A percentile compares a stretch with the other conserved stretches of the same genome.
These are phyloP conservation scores for Thuja plicata DNA, from an alignment of 83 land plant genomes.

Conservation along the genomic window DNA sequence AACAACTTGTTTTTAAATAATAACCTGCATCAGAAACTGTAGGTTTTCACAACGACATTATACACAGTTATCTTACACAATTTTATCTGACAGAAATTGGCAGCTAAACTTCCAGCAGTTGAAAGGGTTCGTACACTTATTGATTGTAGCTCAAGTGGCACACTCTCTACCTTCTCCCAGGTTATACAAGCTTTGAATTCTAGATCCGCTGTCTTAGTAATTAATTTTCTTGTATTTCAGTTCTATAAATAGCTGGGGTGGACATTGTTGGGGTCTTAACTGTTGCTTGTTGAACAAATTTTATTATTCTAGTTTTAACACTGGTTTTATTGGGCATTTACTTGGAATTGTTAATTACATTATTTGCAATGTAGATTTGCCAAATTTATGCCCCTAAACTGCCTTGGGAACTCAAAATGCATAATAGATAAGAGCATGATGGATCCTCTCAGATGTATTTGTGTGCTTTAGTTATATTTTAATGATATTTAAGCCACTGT, in stretches of 20 bases:
- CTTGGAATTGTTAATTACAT: background rate
- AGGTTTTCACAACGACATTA: background rate
- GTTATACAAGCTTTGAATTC: constrained; percentile 16
- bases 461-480: background rate
- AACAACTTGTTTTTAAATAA: background rate
- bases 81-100: constrained; percentile 43
- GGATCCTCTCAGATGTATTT: background rate
- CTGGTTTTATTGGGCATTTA: background rate
- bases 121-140: constrained; percentile 75
- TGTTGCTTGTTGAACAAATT: background rate
- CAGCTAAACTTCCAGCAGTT: constrained; percentile 60
- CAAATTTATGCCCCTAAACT: background rate
- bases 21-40: background rate
- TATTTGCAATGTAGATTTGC: background rate
- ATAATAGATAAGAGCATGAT: background rate
- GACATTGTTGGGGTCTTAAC: background rate
- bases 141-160: constrained; percentile 47
- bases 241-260: background rate
- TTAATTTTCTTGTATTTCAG: background rate
- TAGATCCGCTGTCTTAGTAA: background rate
- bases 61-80: background rate
- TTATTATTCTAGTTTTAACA: background rate
- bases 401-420: background rate
- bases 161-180: constrained; percentile 77
- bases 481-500: background rate